Conservation (phyloP, 169 alveolate genomes). For the Eimeria praecox region DNA sequence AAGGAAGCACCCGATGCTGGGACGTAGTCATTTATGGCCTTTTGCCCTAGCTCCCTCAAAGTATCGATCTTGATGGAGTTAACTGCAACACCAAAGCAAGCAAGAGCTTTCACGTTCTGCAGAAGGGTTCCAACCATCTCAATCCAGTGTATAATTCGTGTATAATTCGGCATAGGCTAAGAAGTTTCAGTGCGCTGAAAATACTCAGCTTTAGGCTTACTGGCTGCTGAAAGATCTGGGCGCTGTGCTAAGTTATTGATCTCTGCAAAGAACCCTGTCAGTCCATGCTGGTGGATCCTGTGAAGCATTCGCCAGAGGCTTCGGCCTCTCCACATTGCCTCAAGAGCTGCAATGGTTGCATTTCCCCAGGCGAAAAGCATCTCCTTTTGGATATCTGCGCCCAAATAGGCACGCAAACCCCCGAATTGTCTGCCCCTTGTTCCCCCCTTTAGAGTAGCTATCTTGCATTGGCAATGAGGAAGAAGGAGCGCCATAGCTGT, state of each 20-base stretch:
- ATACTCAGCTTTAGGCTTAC: background rate
- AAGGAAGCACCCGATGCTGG: background rate
- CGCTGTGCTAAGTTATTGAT: constrained; percentile 23
- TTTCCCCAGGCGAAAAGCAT: constrained; percentile 66
- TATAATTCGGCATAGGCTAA: background rate
- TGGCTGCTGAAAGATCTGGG: constrained; percentile 48
- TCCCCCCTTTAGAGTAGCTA: background rate
- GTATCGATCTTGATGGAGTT: constrained; percentile 10
- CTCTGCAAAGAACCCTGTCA: constrained; percentile 33
- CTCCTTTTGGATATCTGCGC: constrained; percentile 17
- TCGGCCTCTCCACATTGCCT: constrained; percentile 71
- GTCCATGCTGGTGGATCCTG: constrained; percentile 29
- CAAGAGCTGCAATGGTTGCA: constrained; percentile 73
- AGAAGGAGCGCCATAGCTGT: background rate
- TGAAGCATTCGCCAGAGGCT: constrained; percentile 68
- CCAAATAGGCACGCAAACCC: background rate
- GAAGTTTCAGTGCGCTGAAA: background rate
- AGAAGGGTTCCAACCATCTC: background rate
- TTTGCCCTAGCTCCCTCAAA: constrained; percentile 41
- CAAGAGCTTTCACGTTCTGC: background rate
- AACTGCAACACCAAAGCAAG: background rate
- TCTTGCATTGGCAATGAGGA: background rate
- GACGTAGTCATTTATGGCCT: constrained; percentile 9
- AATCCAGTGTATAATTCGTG: background rate
- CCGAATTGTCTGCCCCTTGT: background rate